Base-by-base conservation (phyloP, 192 early-diverging fungal genomes). In the Coemansia asiatica region DNA sequence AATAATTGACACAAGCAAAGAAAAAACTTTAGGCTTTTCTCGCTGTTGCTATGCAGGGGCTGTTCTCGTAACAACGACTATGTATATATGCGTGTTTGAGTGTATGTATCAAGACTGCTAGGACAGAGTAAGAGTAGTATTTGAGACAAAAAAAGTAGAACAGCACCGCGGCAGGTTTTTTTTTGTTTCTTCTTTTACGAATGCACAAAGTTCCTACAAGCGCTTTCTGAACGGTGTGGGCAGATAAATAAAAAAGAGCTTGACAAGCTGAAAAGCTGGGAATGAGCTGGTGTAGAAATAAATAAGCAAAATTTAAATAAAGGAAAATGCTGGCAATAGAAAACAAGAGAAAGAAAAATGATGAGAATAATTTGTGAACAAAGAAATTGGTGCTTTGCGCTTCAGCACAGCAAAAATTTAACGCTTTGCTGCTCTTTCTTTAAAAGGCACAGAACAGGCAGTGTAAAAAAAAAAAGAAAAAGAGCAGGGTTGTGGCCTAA, bases 271-370 rank as follows among this genome's bases (percentile, higher is more conserved):
- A 9, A 19, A 3, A 23, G 40, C 15, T 59, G 56, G 15, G 33
- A 55, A 40, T 40, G 35, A 23, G 36, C 13, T 19, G 31, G 56
- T 13, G 56, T n/a, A 36, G 47, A 33, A 19, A 40, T 40, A 59
- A 59, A 59, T 27, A 56, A 53, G 50, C 50, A 29, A 27, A 56
- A 56, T 33, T 33, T 31, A 33, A 56, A 56, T 35, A 59, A 38
- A 40, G 56, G 50, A 22, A 53, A 59, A 15, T 28, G 16, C 18
- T 16, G 35, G 56, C 18, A 55, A 55, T 55, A 29, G 2, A 15
- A 54, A 16, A 55, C 25, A 21, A 55, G 19, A 31, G 27, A 27
- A 27, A 29, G 18, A 31, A 29, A 29, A 31, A 55, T 12, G 53
- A 55, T 55, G 53, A 55, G 53, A 55, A 55, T 29, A 55, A 55